Base-by-base conservation (phyloP, 208 protist genomes). In the Zelonia costaricensis region DNA sequence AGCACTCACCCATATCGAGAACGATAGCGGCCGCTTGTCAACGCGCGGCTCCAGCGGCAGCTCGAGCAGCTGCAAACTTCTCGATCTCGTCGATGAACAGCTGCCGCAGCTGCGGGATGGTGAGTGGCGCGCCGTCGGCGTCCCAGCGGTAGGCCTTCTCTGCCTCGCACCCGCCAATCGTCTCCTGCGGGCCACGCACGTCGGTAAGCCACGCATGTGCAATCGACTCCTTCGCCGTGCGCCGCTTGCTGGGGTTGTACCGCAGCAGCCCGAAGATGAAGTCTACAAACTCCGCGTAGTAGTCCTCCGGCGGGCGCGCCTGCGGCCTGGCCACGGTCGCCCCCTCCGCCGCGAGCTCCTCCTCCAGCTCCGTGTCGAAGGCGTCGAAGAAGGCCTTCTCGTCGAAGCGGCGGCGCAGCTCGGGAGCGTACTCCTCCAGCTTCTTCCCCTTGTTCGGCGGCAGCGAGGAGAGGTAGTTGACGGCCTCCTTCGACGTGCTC, bases 161-260 rank as follows among this genome's bases (percentile, higher is more conserved):
- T 23, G 80, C 69, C 68, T 91, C 69, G 40, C 65, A 80, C 31
- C 69, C 76, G 12, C 60, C 71, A 31, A 75, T 68, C 31, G 78
- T 78, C 23, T 71, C 69, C 69, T 76, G 47, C 7, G 71, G 74
- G 7, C 62, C 62, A 28, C 71, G 61, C 28, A 88, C 64, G 45
- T 86, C 81, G 25, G 52, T 66, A 43, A 95, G 71, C 86, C 88
- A 95, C 16, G 80, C 74, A 54, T 95, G 85, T 23, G 62, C 57
- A 40, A 99, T 74, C 3, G 97, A 94, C 59, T 98, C 80, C 56
- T 94, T 89, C n/a, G 97, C 94, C 9, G 86, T 97, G 47, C 97
- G 82, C 35, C 98, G 88, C 70, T 97, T 86, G 22, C 47, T 52
- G 16, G 98, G 97, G 59, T 98, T 89, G 80, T 98, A 99, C 27